Evolutionary conservation across 768 basidiomycete species (phyloP).

Genomic region (Lentinula aciculospora): DNA sequence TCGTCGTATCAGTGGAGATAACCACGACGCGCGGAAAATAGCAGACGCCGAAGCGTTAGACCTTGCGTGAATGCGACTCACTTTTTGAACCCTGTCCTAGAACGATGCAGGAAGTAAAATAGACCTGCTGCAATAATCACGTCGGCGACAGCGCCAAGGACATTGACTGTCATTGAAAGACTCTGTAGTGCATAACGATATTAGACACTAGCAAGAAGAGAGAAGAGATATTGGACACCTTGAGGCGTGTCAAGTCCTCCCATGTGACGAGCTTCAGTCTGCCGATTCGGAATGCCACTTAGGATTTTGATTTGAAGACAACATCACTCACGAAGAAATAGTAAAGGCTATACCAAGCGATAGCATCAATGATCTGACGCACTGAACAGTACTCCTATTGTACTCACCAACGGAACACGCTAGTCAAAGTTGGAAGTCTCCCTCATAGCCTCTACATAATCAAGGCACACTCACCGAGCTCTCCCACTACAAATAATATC

Average conservation of each 20-base stretch:
- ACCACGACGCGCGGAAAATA: neutral
- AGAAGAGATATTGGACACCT: constrained; percentile 22
- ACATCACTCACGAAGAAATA: constrained; percentile 34
- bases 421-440: neutral
- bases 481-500: constrained; percentile 39
- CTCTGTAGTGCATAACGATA: constrained; percentile 24
- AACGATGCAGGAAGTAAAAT: constrained; percentile 42
- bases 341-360: constrained; percentile 32
- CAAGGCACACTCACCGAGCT: constrained; percentile 35
- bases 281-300: constrained; percentile 6
- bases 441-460: neutral
- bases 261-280: constrained; percentile 42
- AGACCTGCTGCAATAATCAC: constrained; percentile 44
- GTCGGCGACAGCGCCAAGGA: constrained; percentile 44
- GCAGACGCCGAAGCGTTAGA: neutral
- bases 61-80: constrained; percentile 14
- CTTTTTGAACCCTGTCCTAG: constrained; percentile 50
- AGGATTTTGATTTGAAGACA: neutral
- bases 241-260: constrained; percentile 35
- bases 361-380: neutral
- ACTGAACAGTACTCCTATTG: neutral
- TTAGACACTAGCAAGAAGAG: neutral
- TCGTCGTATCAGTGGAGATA: constrained; percentile 10
- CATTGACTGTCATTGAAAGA: constrained; percentile 51
- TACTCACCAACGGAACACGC: constrained; percentile 34